phyloP scores from a whole-genome alignment of 805 yeast genomes.

The Clavispora fructus region DNA sequence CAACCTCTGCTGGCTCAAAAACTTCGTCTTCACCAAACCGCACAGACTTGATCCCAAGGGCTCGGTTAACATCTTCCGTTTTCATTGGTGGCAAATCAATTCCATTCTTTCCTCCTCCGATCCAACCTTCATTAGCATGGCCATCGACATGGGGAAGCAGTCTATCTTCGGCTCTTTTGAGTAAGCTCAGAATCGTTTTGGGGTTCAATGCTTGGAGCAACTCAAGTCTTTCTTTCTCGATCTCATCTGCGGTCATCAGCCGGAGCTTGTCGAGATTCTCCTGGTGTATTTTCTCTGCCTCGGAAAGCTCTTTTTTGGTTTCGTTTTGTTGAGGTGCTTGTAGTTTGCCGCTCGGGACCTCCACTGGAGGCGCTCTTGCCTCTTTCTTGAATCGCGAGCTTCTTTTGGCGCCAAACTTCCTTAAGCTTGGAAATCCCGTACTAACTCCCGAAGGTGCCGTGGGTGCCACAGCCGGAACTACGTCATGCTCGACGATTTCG shows the following conservation, averaged over 20 bases:
- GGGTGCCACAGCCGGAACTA: conserved; percentile 30
- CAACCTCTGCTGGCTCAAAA: conserved; percentile 8
- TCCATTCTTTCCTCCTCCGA: conserved; percentile 36
- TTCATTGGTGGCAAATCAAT: conserved; percentile 31
- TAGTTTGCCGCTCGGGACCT: background rate
- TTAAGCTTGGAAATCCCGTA: conserved; percentile 33
- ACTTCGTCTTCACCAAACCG: conserved; percentile 10
- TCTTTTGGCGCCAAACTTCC: conserved; percentile 22
- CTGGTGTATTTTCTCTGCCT: conserved; percentile 67
- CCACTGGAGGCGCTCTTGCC: background rate
- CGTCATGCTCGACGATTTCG: conserved; percentile 65
- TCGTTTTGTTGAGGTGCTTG: background rate
- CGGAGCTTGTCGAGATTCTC: conserved; percentile 65
- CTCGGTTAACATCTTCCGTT: conserved; percentile 30
- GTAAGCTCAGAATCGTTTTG: conserved; percentile 50
- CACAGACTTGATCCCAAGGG: conserved; percentile 27
- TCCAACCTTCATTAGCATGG: conserved; percentile 30
- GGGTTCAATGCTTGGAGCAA: conserved; percentile 67
- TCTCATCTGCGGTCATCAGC: conserved; percentile 61
- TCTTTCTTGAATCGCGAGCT: conserved; percentile 34
- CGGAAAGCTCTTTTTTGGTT: conserved; percentile 34
- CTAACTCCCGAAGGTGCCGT: conserved; percentile 13
- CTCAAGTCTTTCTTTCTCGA: conserved; percentile 60
- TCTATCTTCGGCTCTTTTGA: conserved; percentile 53
- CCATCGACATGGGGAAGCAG: conserved; percentile 38